Evolutionary conservation across 1,139 yeast genomes (phyloP).

Genomic region (Pneumocystis murina): DNA sequence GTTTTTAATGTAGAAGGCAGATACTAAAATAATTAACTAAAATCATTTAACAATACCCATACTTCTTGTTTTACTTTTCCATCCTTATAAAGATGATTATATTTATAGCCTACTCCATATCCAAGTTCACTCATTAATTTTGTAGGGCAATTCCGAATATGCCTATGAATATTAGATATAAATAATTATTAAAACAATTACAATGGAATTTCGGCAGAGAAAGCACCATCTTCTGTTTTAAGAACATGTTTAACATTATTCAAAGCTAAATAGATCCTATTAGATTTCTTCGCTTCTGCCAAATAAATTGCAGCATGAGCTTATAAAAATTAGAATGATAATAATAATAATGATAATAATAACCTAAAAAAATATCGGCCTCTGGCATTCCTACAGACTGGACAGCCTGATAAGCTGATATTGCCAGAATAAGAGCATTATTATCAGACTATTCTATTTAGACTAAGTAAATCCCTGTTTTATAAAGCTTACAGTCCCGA

Average conservation of each 20-base stretch:
- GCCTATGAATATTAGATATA: slow-evolving; percentile 22
- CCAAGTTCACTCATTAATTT: slow-evolving; percentile 76
- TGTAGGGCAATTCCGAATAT: slow-evolving; percentile 88
- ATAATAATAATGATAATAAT: not conserved
- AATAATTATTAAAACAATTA: not conserved
- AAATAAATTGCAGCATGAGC: slow-evolving; percentile 87
- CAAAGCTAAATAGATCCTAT: slow-evolving; percentile 69
- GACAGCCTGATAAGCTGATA: slow-evolving; percentile 71
- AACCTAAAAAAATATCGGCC: slow-evolving; percentile 55
- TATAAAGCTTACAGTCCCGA: slow-evolving; percentile 15
- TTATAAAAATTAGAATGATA: not conserved
- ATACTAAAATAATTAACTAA: not conserved
- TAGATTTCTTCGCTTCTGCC: slow-evolving; percentile 74
- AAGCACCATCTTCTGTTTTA: slow-evolving; percentile 41
- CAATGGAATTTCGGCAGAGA: slow-evolving; percentile 51
- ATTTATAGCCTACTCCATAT: slow-evolving; percentile 69
- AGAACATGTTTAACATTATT: slow-evolving; percentile 46
- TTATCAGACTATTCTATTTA: slow-evolving; percentile 36
- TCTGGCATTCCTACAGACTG: slow-evolving; percentile 96
- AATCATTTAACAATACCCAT: not conserved
- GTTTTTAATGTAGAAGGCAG: not conserved
- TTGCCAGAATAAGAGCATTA: slow-evolving; percentile 69
- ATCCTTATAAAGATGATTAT: slow-evolving; percentile 61
- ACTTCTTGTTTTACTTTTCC: slow-evolving; percentile 55
- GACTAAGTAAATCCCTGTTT: slow-evolving; percentile 49